Conservation (phyloP, 768 basidiomycete species). For the Hortiboletus campestris region DNA sequence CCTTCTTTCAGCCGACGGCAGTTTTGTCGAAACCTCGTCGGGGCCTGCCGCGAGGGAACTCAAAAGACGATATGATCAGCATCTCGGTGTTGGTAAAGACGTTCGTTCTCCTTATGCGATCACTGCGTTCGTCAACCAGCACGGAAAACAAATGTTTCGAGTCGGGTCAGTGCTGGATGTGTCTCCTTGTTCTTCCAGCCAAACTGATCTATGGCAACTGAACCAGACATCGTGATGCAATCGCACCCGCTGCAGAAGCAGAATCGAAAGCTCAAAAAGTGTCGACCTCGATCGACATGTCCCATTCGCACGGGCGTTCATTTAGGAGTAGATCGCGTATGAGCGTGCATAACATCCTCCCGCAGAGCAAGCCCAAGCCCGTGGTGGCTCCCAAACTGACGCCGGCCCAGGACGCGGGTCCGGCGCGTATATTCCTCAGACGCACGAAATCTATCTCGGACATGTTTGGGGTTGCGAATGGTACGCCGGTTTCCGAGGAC, state of each 20-base stretch:
- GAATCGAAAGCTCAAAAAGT: constrained; percentile 39
- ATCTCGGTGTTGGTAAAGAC: constrained; percentile 61
- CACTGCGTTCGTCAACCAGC: constrained; percentile 79
- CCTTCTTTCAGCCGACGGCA: constrained; percentile 58
- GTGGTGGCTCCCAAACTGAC: constrained; percentile 19
- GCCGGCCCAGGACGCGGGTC: constrained; percentile 32
- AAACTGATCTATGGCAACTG: not conserved
- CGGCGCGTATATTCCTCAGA: constrained; percentile 52
- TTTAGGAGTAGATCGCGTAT: constrained; percentile 59
- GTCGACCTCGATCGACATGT: constrained; percentile 32
- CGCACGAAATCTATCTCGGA: constrained; percentile 79
- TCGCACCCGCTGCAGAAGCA: constrained; percentile 59
- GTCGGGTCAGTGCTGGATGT: constrained; percentile 56
- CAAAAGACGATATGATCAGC: constrained; percentile 72
- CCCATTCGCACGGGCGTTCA: constrained; percentile 35
- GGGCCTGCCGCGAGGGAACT: constrained; percentile 73
- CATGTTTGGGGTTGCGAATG: constrained; percentile 29
- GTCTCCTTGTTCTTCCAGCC: not conserved
- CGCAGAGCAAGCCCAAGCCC: constrained; percentile 50
- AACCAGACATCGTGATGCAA: constrained; percentile 55
- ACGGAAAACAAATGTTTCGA: constrained; percentile 75
- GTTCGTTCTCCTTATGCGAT: constrained; percentile 78
- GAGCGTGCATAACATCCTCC: constrained; percentile 61
- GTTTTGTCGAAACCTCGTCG: constrained; percentile 78
- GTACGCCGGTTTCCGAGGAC: constrained; percentile 32